Evolutionary conservation across 495 filamentous ascomycete species (phyloP).

Genomic region (Penicillium flavigenum): DNA sequence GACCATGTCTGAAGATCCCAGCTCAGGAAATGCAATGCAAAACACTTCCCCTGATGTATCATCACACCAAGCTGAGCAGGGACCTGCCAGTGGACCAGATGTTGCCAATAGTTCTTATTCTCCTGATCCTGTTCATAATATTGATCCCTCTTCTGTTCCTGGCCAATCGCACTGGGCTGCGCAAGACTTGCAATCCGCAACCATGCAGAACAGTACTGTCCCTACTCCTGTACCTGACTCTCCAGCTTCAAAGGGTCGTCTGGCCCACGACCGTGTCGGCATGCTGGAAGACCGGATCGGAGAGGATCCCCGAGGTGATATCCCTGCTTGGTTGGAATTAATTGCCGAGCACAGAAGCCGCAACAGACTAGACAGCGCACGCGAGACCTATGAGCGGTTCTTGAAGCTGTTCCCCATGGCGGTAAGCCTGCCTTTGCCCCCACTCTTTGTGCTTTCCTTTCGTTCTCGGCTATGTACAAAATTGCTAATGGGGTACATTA

Average conservation of each 20-base stretch:
- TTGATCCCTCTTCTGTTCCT: constrained; percentile 44
- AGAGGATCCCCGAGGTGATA: constrained; percentile 87
- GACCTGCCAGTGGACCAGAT: constrained; percentile 53
- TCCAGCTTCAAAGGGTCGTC: constrained; percentile 52
- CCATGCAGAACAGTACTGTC: constrained; percentile 39
- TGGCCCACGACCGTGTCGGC: constrained; percentile 76
- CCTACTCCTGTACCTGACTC: constrained; percentile 41
- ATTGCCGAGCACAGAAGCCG: constrained; percentile 82
- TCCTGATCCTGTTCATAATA: constrained; percentile 50
- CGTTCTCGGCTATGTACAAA: not conserved
- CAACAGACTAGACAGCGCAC: constrained; percentile 76
- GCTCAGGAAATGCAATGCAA: constrained; percentile 59
- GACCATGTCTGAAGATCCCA: constrained; percentile 49
- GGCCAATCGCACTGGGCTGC: constrained; percentile 45
- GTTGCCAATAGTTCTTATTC: constrained; percentile 53
- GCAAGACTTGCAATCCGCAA: constrained; percentile 38
- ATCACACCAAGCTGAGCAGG: constrained; percentile 53
- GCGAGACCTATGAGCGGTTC: constrained; percentile 80
- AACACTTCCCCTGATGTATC: constrained; percentile 59
- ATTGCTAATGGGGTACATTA: constrained; percentile 17
- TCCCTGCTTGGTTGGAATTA: constrained; percentile 83
- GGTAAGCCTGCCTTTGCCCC: constrained; percentile 58
- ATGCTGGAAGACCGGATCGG: constrained; percentile 86
- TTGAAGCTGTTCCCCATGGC: constrained; percentile 83
- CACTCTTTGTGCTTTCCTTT: not conserved